Conservation (phyloP, 352 stramenopile genomes). For the Phytophthora fragariaefolia region DNA sequence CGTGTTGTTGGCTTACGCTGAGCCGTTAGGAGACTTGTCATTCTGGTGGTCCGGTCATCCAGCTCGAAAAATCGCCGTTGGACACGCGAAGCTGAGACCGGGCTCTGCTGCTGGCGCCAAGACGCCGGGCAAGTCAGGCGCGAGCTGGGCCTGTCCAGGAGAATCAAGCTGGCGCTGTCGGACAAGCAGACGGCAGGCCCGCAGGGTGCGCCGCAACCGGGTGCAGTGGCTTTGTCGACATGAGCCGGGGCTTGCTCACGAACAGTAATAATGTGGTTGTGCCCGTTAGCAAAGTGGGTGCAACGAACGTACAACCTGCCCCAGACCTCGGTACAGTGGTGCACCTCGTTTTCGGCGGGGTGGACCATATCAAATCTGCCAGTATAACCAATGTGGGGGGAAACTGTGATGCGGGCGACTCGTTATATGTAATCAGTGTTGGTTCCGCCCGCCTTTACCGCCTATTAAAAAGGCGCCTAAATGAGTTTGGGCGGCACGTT, state of each 20-base stretch:
- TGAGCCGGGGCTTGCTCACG: neutral
- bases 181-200: neutral
- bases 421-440: no score
- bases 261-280: constrained; percentile 4
- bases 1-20: neutral
- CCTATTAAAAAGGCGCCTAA: constrained; percentile 3
- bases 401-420: no score
- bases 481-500: neutral
- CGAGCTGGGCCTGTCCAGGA: neutral
- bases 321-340: no score
- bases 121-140: neutral
- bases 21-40: neutral
- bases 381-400: no score
- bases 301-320: no score
- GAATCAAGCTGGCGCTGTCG: neutral
- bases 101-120: neutral
- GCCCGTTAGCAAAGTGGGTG: neutral
- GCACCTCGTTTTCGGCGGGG: no score
- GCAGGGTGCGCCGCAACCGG: neutral
- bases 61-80: neutral
- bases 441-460: neutral
- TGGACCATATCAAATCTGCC: no score
- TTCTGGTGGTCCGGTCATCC: neutral
- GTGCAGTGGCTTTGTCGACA: neutral
- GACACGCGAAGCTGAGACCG: constrained; percentile 2